These are phyloP conservation scores for Mycena galericulata DNA, from an alignment of 768 basidiomycete genomes.

Conservation along the genomic window DNA sequence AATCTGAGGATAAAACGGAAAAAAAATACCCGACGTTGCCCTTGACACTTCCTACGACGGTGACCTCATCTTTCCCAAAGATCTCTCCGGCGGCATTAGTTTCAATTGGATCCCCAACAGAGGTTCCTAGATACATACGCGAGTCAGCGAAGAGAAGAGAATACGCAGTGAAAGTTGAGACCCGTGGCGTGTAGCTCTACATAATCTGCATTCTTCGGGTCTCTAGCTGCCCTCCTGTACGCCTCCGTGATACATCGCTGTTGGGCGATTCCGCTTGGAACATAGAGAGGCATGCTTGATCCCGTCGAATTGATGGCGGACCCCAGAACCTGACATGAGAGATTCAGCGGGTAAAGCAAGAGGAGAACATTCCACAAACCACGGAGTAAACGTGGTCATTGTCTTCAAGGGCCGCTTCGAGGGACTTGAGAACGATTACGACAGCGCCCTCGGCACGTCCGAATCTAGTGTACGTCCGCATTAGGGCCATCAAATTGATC, in stretches of 20 bases:
- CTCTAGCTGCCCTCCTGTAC: slow-evolving; percentile 39
- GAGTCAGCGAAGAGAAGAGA: no score
- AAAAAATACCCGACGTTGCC: slow-evolving; percentile 19
- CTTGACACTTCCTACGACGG: slow-evolving; percentile 5
- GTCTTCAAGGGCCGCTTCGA: slow-evolving; percentile 45
- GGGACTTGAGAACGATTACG: slow-evolving; percentile 21
- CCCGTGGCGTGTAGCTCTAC: slow-evolving; percentile 57
- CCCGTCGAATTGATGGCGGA: slow-evolving; percentile 48
- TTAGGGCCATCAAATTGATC: not conserved
- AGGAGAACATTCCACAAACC: no score
- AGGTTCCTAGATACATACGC: slow-evolving; percentile 45
- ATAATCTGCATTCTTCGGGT: slow-evolving; percentile 49
- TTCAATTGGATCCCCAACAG: slow-evolving; percentile 49
- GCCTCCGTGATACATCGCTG: slow-evolving; percentile 45
- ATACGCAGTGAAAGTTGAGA: no score
- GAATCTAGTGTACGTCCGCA: slow-evolving; percentile 7
- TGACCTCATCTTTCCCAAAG: not conserved
- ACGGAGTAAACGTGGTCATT: slow-evolving; percentile 46
- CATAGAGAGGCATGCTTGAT: slow-evolving; percentile 41
- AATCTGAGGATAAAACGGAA: no score
- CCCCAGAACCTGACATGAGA: slow-evolving; percentile 38
- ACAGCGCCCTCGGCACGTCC: slow-evolving; percentile 44
- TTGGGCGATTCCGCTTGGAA: slow-evolving; percentile 45
- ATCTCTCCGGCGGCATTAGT: not conserved
- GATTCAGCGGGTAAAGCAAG: no score